Base-by-base conservation (phyloP, 257 asterid species). In the Verbena officinalis region DNA sequence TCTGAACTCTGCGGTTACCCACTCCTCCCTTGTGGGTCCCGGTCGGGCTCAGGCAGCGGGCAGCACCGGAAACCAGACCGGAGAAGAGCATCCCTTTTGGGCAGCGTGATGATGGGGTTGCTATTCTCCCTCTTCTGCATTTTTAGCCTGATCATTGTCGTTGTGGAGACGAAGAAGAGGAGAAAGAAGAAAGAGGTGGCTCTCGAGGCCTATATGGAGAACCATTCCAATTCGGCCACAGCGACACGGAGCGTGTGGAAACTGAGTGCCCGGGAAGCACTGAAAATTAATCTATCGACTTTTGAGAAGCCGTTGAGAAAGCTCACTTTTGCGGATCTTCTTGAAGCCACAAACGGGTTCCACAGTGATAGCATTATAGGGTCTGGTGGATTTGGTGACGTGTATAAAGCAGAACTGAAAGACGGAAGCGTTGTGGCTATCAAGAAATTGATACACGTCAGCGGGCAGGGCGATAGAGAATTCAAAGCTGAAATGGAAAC, bases 401-500 rank as follows among this genome's bases (percentile, higher is more conserved):
- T 87, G 46, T 86, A 84, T 72, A 79, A 72, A 68, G 95, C 95
- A 4, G 81, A 78, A 74, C 56, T 86, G 66, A 84, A 80, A 67
- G 95, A 87, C 49, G 95, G 92, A 14, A 82, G 73, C 45, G 65
- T 78, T 5, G 95, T 87, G 11, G 95, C 95, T 1, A 80, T 87
- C 48, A 87, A 87, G 78, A 87, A 87, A 70, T 63, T 87, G 74
- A 78, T 80, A 48, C 89, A 84, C 1, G 81, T 86, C 5, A 80
- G 89, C 3, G 85, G 95, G 36, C 95, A 86, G 67, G 95, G 91
- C n/a, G 95, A 87, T 44, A 55, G 86, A 4, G 95, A 87, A 59
- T 87, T 87, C 82, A 84, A 78, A 3, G 92, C 92, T 33, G 95
- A 87, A 71, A 87, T 87, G 95, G 92, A 87, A 70, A 87, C 95